phyloP scores from a whole-genome alignment of 2,329 filamentous ascomycete species.

The Tricladium varicosporioides region DNA sequence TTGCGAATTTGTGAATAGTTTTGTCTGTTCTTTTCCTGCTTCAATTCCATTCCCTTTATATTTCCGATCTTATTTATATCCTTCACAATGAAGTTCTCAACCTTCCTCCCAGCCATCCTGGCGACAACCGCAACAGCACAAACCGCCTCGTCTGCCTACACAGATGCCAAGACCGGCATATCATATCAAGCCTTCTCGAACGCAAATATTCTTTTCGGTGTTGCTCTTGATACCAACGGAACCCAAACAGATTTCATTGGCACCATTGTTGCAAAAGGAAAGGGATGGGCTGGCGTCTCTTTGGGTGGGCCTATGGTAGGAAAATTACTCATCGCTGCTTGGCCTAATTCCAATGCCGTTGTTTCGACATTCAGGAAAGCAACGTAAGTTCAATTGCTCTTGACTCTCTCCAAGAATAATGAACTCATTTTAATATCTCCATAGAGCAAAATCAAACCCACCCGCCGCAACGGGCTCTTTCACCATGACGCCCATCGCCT shows the following conservation, averaged over 20 bases:
- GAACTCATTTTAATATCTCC: neutral
- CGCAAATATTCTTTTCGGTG: slow-evolving; percentile 32
- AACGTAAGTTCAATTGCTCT: slow-evolving; percentile 31
- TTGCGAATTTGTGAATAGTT: too few relatives aligned
- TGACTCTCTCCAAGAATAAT: too few relatives aligned
- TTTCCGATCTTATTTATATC: neutral
- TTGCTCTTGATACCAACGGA: slow-evolving; percentile 48
- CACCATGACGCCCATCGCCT: slow-evolving; percentile 41
- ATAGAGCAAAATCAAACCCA: slow-evolving; percentile 45
- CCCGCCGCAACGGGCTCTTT: slow-evolving; percentile 36
- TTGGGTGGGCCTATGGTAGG: slow-evolving; percentile 46
- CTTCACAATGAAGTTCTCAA: neutral
- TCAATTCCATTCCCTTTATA: neutral
- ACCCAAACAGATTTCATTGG: slow-evolving; percentile 50
- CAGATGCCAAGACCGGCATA: slow-evolving; percentile 4
- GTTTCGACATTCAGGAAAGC: slow-evolving; percentile 40
- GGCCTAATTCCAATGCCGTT: slow-evolving; percentile 46
- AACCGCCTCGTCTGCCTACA: neutral
- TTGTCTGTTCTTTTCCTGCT: neutral
- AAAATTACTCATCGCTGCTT: slow-evolving; percentile 46
- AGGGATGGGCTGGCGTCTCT: slow-evolving; percentile 49
- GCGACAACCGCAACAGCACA: neutral
- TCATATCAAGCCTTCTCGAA: neutral
- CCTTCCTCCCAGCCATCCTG: neutral
- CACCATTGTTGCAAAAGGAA: slow-evolving; percentile 45